Conservation (phyloP, 345 rosid species). For the Kandelia obovata region DNA sequence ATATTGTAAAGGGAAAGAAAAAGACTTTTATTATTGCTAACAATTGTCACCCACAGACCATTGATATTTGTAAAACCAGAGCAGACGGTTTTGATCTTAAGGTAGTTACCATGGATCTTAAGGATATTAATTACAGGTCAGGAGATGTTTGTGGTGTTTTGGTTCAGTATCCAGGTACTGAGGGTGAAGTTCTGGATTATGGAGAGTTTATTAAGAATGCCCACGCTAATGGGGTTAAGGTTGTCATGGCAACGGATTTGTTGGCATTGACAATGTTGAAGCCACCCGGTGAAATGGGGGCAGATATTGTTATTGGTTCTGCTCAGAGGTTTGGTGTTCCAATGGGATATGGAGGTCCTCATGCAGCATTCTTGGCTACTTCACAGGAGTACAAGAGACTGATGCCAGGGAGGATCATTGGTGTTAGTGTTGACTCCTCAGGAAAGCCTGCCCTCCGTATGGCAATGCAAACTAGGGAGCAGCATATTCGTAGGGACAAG, state of each 20-base stretch:
- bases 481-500: constrained; percentile 97
- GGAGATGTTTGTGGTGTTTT: constrained; percentile 95
- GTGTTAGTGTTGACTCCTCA: constrained; percentile 85
- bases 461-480: constrained; percentile 99
- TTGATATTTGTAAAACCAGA: constrained; percentile 87
- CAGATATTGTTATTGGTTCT: constrained; percentile 92
- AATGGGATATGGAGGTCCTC: constrained; percentile 98
- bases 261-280: constrained; percentile 90
- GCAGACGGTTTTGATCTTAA: constrained; percentile 85
- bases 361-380: constrained; percentile 95
- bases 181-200: constrained; percentile 87
- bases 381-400: constrained; percentile 96
- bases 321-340: constrained; percentile 99
- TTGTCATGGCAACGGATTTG: constrained; percentile 92
- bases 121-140: constrained; percentile 66
- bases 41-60: constrained; percentile 92
- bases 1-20: constrained; percentile 82
- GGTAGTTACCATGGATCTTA: constrained; percentile 65
- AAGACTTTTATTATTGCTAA: constrained; percentile 81
- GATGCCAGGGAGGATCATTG: constrained; percentile 99
- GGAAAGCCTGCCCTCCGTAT: constrained; percentile 93
- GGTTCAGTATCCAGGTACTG: constrained; percentile 97
- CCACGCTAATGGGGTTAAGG: constrained; percentile 91
- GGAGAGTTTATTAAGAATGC: constrained; percentile 82
- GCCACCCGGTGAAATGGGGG: constrained; percentile 95